Base-by-base conservation (phyloP, 2,329 filamentous ascomycete genomes). In the Epichloe scottii region DNA sequence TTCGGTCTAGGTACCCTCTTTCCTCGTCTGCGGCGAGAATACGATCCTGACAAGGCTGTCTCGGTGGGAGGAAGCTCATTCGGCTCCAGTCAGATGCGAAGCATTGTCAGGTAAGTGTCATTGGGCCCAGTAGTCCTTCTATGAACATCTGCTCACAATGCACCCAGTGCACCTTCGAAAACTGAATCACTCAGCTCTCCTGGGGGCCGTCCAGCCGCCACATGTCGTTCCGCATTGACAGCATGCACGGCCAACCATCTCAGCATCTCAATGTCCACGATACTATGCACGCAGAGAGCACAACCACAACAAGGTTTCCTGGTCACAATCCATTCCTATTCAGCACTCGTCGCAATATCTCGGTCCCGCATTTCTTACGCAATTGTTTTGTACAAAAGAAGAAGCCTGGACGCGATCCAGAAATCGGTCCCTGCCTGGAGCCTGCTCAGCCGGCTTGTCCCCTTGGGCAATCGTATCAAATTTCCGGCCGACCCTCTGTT, bases 1-100 rank as follows among this genome's bases (percentile, higher is more conserved):
- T 3, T 73, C 26, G 72, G 75, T 0, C 57, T 77, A 1, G 73
- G 69, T 33, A 63, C 54, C 26, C 15, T 73, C 17, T 77, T 74
- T 53, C 71, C 74, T 0, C 54, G 55, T 4, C 64, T 77, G 5
- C 54, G 62, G 7, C 53, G 68, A 11, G 68, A 69, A 55, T 71
- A 71, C 49, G 63, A 69, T 33, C 68, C 68, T 0, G 65, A 70
- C 48, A 58, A 57, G 15, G 55, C 47, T 3, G 55, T 54, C 19
- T 30, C 33, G 5, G 53, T 55, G 21, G 57, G 55, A 17, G 58
- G 46, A 21, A 56, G 54, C 50, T 56, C 55, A 4, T 46, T 55
- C 30, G 57, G 58, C 34, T 65, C 63, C 21, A 51, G 49, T 30
- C 51, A 54, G 7, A 52, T 54, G 41, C 55, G 49, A n/a, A 56